Percentiles rank a stretch among this genome's conserved stretches.
phyloP scores from a whole-genome alignment of 75 land plant genomes.

The Picea glauca region DNA sequence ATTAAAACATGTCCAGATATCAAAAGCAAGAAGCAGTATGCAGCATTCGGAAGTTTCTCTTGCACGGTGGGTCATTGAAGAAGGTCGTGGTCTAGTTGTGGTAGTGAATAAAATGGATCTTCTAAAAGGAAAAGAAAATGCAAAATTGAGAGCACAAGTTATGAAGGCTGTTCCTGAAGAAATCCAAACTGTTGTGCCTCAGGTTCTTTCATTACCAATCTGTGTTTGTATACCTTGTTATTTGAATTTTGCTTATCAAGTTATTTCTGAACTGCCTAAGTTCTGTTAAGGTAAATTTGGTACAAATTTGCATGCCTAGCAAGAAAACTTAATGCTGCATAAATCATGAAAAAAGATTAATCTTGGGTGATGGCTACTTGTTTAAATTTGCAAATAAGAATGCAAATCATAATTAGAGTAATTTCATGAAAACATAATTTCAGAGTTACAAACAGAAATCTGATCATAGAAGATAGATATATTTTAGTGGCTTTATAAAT shows the following conservation, averaged over 20 bases:
- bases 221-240: not conserved
- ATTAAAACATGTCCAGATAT: conserved; percentile 49
- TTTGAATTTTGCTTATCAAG: not conserved
- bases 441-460: not conserved
- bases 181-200: conserved; percentile 83
- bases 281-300: not conserved
- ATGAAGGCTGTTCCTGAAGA: conserved; percentile 84
- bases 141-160: conserved; percentile 55
- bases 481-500: not conserved
- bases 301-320: not conserved
- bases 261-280: not conserved
- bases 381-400: not conserved
- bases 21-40: conserved; percentile 69
- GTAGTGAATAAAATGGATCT: conserved; percentile 99
- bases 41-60: conserved; percentile 91
- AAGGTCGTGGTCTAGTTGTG: conserved; percentile 91
- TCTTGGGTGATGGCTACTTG: not conserved
- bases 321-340: too few species aligned
- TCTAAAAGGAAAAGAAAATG: conserved; percentile 60
- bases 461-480: not conserved
- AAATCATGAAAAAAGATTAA: not conserved
- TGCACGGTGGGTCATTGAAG: conserved; percentile 85
- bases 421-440: not conserved
- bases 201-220: conserved; percentile 45
- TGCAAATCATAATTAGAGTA: not conserved